Evolutionary conservation across 1,284 basidiomycete genomes (phyloP).

Genomic region (Malassezia pachydermatis): DNA sequence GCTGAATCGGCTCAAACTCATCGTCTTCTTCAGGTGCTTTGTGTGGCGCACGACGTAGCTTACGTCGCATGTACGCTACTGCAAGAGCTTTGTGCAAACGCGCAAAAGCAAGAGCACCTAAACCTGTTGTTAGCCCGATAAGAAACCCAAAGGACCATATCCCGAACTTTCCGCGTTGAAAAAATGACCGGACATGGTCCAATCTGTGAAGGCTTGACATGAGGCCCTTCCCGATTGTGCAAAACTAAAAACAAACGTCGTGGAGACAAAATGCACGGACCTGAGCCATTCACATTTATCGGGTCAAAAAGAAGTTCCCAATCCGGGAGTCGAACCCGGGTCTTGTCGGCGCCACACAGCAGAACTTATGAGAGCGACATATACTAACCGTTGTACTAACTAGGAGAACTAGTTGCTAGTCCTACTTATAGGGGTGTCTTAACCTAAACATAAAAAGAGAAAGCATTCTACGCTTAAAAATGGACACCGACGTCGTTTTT

Average conservation of each 20-base stretch:
- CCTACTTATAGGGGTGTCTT: too few relatives aligned
- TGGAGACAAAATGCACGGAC: background rate
- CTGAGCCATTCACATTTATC: background rate
- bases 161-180: background rate
- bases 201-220: background rate
- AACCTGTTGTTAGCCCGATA: conserved; percentile 32
- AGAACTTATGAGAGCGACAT: conserved; percentile 19
- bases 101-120: conserved; percentile 17
- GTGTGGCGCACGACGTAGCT: conserved; percentile 14
- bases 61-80: conserved; percentile 3
- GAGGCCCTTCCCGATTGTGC: background rate
- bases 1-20: conserved; percentile 18
- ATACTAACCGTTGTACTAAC: conserved; percentile 24
- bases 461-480: too few relatives aligned
- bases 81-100: conserved; percentile 4
- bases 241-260: background rate
- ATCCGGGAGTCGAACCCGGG: conserved; percentile 24
- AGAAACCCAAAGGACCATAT: conserved; percentile 33
- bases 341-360: conserved; percentile 21
- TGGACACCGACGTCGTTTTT: too few relatives aligned
- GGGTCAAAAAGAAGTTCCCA: conserved; percentile 18
- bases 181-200: background rate
- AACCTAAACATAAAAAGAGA: too few relatives aligned
- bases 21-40: conserved; percentile 26
- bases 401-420: conserved; percentile 12